These are phyloP conservation scores for Pleomassaria siparia DNA, from an alignment of 2,329 filamentous ascomycete genomes.

Conservation along the genomic window DNA sequence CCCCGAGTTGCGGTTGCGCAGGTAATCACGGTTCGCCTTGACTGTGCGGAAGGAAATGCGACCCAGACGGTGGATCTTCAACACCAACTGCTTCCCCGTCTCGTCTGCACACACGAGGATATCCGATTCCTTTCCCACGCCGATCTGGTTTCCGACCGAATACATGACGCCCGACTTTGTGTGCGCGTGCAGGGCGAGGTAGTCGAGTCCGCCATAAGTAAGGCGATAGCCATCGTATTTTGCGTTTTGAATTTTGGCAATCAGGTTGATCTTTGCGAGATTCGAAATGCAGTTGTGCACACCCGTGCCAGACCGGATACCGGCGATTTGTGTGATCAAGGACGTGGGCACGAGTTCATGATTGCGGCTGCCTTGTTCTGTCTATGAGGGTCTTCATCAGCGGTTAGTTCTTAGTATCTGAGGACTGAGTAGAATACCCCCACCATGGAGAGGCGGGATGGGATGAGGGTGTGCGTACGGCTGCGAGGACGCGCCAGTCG, in stretches of 20 bases:
- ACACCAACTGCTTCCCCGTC: slow-evolving; percentile 72
- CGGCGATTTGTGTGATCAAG: slow-evolving; percentile 80
- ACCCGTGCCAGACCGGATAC: slow-evolving; percentile 70
- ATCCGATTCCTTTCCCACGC: slow-evolving; percentile 96
- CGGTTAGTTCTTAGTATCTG: slow-evolving; percentile 47
- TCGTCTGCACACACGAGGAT: slow-evolving; percentile 91
- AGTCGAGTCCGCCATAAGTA: slow-evolving; percentile 95
- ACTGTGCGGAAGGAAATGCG: slow-evolving; percentile 97
- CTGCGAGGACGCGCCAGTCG: slow-evolving; percentile 93
- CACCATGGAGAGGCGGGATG: neutral
- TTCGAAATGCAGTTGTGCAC: slow-evolving; percentile 86
- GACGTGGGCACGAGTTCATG: slow-evolving; percentile 95
- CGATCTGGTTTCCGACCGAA: slow-evolving; percentile 90
- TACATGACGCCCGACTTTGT: slow-evolving; percentile 79
- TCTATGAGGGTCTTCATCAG: slow-evolving; percentile 55
- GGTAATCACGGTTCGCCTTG: slow-evolving; percentile 93
- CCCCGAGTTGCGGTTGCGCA: slow-evolving; percentile 75
- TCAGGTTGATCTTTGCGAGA: slow-evolving; percentile 88
- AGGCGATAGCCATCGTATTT: slow-evolving; percentile 97
- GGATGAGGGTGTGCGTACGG: slow-evolving; percentile 56
- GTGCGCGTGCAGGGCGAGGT: slow-evolving; percentile 91
- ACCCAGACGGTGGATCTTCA: slow-evolving; percentile 95
- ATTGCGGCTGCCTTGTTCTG: slow-evolving; percentile 92
- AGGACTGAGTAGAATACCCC: too few species aligned
- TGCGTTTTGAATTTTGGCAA: slow-evolving; percentile 90